Conservation (phyloP, 2,329 filamentous ascomycete genomes). For the Westerdykella ornata region DNA sequence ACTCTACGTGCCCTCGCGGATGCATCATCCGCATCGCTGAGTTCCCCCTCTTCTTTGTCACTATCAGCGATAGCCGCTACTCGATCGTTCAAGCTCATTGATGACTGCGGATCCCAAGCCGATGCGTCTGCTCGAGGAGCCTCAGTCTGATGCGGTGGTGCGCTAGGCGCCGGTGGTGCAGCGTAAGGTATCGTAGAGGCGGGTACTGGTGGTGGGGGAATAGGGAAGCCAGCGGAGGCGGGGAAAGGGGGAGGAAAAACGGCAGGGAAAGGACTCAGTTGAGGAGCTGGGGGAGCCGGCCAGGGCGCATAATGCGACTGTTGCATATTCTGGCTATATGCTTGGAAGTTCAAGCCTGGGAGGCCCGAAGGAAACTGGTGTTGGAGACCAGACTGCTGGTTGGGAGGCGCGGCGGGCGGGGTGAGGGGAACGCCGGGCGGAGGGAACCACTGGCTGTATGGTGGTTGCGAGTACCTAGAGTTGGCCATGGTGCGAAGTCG, state of each 20-base stretch:
- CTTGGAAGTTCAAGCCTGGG: conserved; percentile 20
- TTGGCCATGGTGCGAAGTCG: conserved; percentile 22
- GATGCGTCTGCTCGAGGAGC: too few species aligned
- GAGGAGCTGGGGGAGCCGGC: conserved; percentile 3
- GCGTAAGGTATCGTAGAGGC: neutral
- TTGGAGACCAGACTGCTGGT: conserved; percentile 13
- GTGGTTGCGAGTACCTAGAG: conserved; percentile 24
- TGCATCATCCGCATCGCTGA: conserved; percentile 53
- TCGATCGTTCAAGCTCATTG: conserved; percentile 14
- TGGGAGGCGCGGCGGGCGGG: conserved; percentile 1
- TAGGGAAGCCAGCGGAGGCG: conserved; percentile 14
- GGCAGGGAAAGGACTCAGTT: conserved; percentile 1
- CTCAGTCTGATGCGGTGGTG: too few species aligned
- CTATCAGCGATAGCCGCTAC: conserved; percentile 31
- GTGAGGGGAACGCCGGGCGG: conserved; percentile 10
- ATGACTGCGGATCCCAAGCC: too few species aligned
- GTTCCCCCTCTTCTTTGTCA: conserved; percentile 66
- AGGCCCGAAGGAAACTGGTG: conserved; percentile 12
- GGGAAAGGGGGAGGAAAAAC: conserved; percentile 19
- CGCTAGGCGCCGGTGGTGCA: too few species aligned
- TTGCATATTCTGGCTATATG: conserved; percentile 20
- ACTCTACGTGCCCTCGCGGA: neutral
- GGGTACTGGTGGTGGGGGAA: conserved; percentile 16
- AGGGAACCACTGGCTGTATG: conserved; percentile 16
- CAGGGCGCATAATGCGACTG: conserved; percentile 15